Percentiles rank a stretch among this genome's conserved stretches.
Conservation (phyloP, 169 alveolate species). For the Plasmodium vivax region DNA sequence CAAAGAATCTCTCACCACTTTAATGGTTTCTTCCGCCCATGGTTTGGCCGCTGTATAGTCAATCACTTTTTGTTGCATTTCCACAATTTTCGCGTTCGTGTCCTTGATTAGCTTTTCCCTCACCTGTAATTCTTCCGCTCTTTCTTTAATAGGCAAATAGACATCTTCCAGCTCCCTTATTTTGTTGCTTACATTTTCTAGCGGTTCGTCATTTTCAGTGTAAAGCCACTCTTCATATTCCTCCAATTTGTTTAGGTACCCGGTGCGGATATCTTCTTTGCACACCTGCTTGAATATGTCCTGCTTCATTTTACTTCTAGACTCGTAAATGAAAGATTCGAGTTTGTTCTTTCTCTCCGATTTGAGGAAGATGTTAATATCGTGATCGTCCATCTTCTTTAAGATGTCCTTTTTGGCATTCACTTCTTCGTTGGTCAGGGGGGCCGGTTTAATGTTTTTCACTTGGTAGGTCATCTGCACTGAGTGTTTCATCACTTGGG, state of each 20-base stretch:
- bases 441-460: constrained; percentile 29
- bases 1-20: constrained; percentile 45
- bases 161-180: constrained; percentile 61
- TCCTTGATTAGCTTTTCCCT: constrained; percentile 37
- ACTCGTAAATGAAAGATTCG: constrained; percentile 71
- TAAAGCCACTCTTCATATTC: constrained; percentile 75
- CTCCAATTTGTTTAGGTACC: constrained; percentile 46
- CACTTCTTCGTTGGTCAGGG: constrained; percentile 64
- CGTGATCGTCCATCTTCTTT: constrained; percentile 59
- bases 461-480: constrained; percentile 22
- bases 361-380: constrained; percentile 55
- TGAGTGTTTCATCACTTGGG: constrained; percentile 35
- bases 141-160: constrained; percentile 64
- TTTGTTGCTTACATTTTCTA: constrained; percentile 66
- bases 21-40: constrained; percentile 65
- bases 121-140: constrained; percentile 67
- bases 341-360: constrained; percentile 56
- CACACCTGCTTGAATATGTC: constrained; percentile 63
- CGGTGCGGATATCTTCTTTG: constrained; percentile 36
- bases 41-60: constrained; percentile 45
- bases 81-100: constrained; percentile 43
- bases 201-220: constrained; percentile 72
- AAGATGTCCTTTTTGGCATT: constrained; percentile 40
- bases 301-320: constrained; percentile 73
- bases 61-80: constrained; percentile 32